phyloP scores from a whole-genome alignment of 2,329 filamentous ascomycete species.

The Alternaria angustiovoidea region DNA sequence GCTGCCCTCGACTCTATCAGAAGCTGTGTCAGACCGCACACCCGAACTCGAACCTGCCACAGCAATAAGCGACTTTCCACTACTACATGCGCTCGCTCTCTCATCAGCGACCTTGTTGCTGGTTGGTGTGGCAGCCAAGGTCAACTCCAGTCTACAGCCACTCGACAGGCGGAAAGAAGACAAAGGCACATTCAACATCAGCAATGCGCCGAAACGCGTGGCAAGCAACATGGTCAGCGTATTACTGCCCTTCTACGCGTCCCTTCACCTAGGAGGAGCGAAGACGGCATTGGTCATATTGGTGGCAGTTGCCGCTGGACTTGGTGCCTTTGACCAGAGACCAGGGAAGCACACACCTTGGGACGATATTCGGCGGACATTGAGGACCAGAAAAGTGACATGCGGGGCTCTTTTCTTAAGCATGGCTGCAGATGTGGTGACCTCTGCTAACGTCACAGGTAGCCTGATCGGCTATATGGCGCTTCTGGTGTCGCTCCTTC shows the following conservation, averaged over 20 bases:
- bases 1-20: conserved; percentile 32
- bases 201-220: conserved; percentile 30
- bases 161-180: conserved; percentile 49
- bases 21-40: conserved; percentile 30
- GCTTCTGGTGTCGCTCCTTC: conserved; percentile 56
- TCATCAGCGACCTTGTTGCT: conserved; percentile 57
- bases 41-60: conserved; percentile 17
- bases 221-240: conserved; percentile 52
- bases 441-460: conserved; percentile 23
- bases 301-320: conserved; percentile 55
- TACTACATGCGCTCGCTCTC: conserved; percentile 56
- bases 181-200: conserved; percentile 15
- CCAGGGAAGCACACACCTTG: conserved; percentile 43
- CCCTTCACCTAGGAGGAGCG: conserved; percentile 63
- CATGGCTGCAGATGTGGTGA: conserved; percentile 45
- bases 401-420: conserved; percentile 46
- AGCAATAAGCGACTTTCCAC: conserved; percentile 30
- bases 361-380: conserved; percentile 44
- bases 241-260: conserved; percentile 64
- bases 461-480: conserved; percentile 58
- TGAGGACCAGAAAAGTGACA: conserved; percentile 50
- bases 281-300: conserved; percentile 62
- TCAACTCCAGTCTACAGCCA: conserved; percentile 39
- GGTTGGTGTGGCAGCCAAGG: conserved; percentile 52
- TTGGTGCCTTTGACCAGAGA: conserved; percentile 47